Base-by-base conservation (phyloP, 495 filamentous ascomycete species). In the Xylaria nigripes region DNA sequence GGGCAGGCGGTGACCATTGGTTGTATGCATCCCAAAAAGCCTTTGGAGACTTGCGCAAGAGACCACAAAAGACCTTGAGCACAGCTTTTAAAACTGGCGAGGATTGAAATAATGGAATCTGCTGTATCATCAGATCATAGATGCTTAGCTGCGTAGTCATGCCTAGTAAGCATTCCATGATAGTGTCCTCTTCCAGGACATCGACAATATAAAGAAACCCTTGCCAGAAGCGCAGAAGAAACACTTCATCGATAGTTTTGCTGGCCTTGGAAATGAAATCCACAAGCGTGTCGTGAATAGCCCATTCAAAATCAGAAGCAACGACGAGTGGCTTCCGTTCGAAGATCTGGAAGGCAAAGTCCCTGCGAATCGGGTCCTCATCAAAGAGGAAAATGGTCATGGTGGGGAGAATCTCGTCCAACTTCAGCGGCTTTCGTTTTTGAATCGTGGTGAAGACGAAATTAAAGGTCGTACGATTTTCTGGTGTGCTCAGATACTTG, bases 1-100 rank as follows among this genome's bases (percentile, higher is more conserved):
- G 75, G 24, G 81, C 75, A 27, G 82, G 80, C 6, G 88, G 84
- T 1, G 86, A 85, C 43, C 90, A 86, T 15, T 85, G 76, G 27
- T 86, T 86, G 73, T 89, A 86, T 1, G 89, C 86, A 57, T 85
- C 84, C 90, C 90, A 95, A 60, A 95, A 94, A 51, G 86, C 85
- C 41, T 76, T 78, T 0, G 87, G 78, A 0, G 87, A 85, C 53
- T 86, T 86, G 51, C 83, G 79, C 41, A 96, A 70, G 13, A 95
- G 74, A 9, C 67, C 73, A 25, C 77, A 76, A 45, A 93, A 80
- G 0, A 81, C 81, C 53, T 81, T 78, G 24, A 93, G 61, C 5
- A 90, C 69, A 56, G 81, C 71, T 10, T 74, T 68, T 45, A 94
- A 70, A 10, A 82, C 76, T 2, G 77, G 72, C 1, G 71, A 70